Evolutionary conservation across 75 land plant genomes (phyloP), one percentile per base, ranked within the genome.

Genomic region (Cryptomeria japonica): DNA sequence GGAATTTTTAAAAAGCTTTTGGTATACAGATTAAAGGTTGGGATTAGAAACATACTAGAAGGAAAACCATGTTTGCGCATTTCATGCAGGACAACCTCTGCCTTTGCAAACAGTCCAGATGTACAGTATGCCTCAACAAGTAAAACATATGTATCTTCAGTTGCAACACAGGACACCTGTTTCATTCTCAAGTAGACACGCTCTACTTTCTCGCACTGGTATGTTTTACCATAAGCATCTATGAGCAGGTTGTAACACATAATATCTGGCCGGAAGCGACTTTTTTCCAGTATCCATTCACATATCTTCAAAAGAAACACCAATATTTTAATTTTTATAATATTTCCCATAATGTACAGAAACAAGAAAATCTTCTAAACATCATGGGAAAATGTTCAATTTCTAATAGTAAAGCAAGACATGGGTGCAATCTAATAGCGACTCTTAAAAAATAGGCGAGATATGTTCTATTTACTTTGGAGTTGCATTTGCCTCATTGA

Each of bases 221-320:
- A 88, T 83, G 82, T 94, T 84, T 95, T 93, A 28, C 96, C 95
- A 47, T 94, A 97, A 55, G 99, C 94, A 87, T 97, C 97, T 76
- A 97, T 95, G 37, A 97, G 94, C 84, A 96, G 85, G 91, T 97
- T 97, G 94, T 93, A 97, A 88, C 97, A 95, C 18, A 95, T 90
- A 22, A 96, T 90, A 93, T 97, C 99, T 14, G 93, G 93, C 82
- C 89, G 88, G 89, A 97, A 97, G 77, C 89, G 51, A 84, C 92
- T 91, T 47, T 90, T 89, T 85, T 93, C 80, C 83, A 96, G 88
- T 80, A 97, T 90, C 99, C 99, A 97, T 86, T 96, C 99, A 88
- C 93, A 95, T 41, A 97, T 88, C 99, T 96, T 88, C 88, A 83
- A 56, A 82, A 28, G 84, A 42, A 72, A 68, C 32, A 16, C 16